Conservation (phyloP, 371 early-diverging fungal genomes). For the Apophysomyces sp. region DNA sequence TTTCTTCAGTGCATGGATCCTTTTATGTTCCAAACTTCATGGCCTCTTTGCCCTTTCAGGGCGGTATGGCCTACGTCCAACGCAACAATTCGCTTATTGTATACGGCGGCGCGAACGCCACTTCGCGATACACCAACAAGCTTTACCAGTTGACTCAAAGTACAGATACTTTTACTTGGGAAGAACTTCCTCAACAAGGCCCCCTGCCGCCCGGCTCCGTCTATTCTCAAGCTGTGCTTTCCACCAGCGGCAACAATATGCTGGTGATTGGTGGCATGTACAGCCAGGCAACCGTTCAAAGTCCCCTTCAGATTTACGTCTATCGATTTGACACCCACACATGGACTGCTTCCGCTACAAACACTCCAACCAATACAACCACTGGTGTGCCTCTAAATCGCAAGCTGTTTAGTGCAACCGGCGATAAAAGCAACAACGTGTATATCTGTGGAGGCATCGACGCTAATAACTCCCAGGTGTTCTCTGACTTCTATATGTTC, state of each 20-base stretch:
- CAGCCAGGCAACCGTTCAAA: neutral
- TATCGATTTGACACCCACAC: constrained; percentile 12
- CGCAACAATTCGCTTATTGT: constrained; percentile 26
- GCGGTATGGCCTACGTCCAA: constrained; percentile 24
- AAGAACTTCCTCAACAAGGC: constrained; percentile 18
- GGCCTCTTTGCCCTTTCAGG: constrained; percentile 23
- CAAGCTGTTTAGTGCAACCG: constrained; percentile 20
- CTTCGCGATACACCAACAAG: constrained; percentile 15
- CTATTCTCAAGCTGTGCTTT: constrained; percentile 18
- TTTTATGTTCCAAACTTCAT: constrained; percentile 16
- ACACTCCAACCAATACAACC: constrained; percentile 6
- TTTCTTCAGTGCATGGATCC: constrained; percentile 16
- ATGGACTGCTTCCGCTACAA: constrained; percentile 11
- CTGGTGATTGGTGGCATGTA: constrained; percentile 17
- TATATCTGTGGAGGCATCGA: constrained; percentile 34
- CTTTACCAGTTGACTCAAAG: constrained; percentile 25
- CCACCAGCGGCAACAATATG: constrained; percentile 9
- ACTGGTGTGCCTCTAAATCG: constrained; percentile 22
- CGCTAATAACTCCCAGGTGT: constrained; percentile 8
- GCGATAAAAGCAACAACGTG: constrained; percentile 15
- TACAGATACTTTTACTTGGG: constrained; percentile 16
- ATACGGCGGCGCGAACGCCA: constrained; percentile 32
- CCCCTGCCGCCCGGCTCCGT: constrained; percentile 7
- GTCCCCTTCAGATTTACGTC: constrained; percentile 17
- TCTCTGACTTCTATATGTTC: constrained; percentile 24